Conservation (phyloP, 495 filamentous ascomycete genomes). For the Penicillium riverlandense region DNA sequence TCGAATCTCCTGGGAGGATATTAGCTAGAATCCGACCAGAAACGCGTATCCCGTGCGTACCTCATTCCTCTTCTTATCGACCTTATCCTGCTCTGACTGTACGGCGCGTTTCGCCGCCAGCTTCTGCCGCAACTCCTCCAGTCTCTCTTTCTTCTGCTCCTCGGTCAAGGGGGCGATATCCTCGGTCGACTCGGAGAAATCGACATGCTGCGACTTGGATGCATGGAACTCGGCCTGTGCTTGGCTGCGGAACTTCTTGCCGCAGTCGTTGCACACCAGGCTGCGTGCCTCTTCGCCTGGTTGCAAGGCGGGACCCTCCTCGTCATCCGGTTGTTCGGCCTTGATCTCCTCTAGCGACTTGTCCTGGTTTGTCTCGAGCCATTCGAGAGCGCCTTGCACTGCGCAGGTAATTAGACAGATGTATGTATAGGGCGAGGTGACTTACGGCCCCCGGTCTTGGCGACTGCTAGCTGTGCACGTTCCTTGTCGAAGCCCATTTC, state of each 20-base stretch:
- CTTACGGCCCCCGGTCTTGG: constrained; percentile 69
- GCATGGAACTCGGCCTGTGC: constrained; percentile 87
- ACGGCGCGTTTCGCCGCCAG: constrained; percentile 64
- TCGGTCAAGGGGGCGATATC: constrained; percentile 85
- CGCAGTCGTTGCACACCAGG: constrained; percentile 84
- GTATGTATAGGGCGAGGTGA: constrained; percentile 5
- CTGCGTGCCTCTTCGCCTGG: constrained; percentile 57
- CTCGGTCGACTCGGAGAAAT: constrained; percentile 90
- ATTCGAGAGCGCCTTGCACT: constrained; percentile 89
- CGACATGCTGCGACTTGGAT: constrained; percentile 76
- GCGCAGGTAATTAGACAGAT: constrained; percentile 5
- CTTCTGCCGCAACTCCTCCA: constrained; percentile 67
- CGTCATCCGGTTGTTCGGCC: constrained; percentile 39
- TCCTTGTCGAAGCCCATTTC: constrained; percentile 93
- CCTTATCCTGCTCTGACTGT: constrained; percentile 68
- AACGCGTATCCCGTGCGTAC: constrained; percentile 25
- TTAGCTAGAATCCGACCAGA: too few relatives aligned
- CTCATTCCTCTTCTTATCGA: constrained; percentile 85
- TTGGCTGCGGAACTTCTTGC: constrained; percentile 77
- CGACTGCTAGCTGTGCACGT: constrained; percentile 71
- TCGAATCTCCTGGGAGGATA: constrained; percentile 62
- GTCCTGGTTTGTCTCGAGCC: constrained; percentile 87
- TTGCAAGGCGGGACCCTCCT: constrained; percentile 49
- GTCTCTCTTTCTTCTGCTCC: constrained; percentile 75
- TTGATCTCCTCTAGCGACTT: constrained; percentile 73